phyloP scores from a whole-genome alignment of 2,329 filamentous ascomycete genomes.

The Fusarium musae region DNA sequence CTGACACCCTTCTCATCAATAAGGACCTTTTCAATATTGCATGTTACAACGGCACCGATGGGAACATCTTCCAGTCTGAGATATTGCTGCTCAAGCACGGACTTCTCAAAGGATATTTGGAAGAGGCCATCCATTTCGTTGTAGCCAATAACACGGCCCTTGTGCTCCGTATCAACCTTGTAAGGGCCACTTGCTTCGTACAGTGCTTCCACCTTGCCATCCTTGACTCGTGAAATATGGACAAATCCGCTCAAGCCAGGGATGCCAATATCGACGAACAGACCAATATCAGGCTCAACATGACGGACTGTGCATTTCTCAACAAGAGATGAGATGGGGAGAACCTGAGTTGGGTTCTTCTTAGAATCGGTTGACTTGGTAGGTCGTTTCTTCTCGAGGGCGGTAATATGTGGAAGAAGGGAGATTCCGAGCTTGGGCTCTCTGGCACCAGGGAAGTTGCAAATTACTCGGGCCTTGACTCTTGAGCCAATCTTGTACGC shows the following conservation, averaged over 20 bases:
- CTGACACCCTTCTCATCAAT: slow-evolving; percentile 81
- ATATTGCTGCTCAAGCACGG: slow-evolving; percentile 86
- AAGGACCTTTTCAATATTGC: slow-evolving; percentile 85
- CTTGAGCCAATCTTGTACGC: slow-evolving; percentile 87
- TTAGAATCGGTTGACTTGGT: slow-evolving; percentile 50
- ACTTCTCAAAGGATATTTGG: slow-evolving; percentile 84
- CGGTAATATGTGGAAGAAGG: slow-evolving; percentile 83
- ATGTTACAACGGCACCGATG: slow-evolving; percentile 82
- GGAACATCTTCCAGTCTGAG: slow-evolving; percentile 91
- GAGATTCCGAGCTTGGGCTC: slow-evolving; percentile 89
- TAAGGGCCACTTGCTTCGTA: slow-evolving; percentile 81
- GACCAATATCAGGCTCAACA: slow-evolving; percentile 81
- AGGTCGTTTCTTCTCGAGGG: slow-evolving; percentile 63
- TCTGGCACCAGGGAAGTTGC: slow-evolving; percentile 83
- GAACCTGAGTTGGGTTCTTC: slow-evolving; percentile 64
- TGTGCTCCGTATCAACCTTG: slow-evolving; percentile 81
- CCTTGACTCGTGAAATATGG: slow-evolving; percentile 92
- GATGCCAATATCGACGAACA: slow-evolving; percentile 78
- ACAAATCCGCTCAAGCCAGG: slow-evolving; percentile 83
- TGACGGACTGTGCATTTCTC: slow-evolving; percentile 82
- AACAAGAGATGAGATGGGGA: slow-evolving; percentile 79
- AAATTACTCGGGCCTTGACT: slow-evolving; percentile 86
- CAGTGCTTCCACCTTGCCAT: slow-evolving; percentile 87
- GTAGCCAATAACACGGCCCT: slow-evolving; percentile 85
- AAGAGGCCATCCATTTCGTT: slow-evolving; percentile 88